A percentile compares a stretch with the other conserved stretches of the same genome.
Evolutionary conservation across 192 early-diverging fungal species (phyloP).

Genomic region (Coemansia sp.): DNA sequence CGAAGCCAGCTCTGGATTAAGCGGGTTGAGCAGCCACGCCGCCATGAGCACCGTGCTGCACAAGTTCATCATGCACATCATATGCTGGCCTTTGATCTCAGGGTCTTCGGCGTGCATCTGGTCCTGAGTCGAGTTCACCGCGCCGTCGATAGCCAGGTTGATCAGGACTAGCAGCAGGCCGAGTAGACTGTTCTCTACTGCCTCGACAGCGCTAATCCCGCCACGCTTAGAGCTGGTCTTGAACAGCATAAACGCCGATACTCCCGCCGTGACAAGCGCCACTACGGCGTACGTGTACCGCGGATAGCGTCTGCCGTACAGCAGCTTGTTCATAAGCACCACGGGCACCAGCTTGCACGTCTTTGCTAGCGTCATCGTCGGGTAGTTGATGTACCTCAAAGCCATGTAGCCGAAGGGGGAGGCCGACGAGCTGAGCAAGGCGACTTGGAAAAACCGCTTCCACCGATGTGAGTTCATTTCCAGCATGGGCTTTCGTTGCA

Average conservation of each 20-base stretch:
- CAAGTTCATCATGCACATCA: conserved; percentile 98
- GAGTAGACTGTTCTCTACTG: conserved; percentile 67
- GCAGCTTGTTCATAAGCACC: conserved; percentile 91
- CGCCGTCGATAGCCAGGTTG: conserved; percentile 91
- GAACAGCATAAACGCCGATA: conserved; percentile 92
- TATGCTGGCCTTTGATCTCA: conserved; percentile 80
- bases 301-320: conserved; percentile 88
- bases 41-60: conserved; percentile 75
- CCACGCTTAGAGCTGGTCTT: conserved; percentile 51
- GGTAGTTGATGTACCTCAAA: conserved; percentile 95
- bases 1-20: conserved; percentile 70
- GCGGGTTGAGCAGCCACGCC: conserved; percentile 77
- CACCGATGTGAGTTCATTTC: conserved; percentile 51
- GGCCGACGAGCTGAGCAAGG: conserved; percentile 73
- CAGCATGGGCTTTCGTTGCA: conserved; percentile 52
- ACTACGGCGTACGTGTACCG: conserved; percentile 90
- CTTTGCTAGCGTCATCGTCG: conserved; percentile 95
- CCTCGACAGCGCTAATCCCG: conserved; percentile 8
- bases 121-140: conserved; percentile 97
- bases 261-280: conserved; percentile 84
- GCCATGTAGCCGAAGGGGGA: conserved; percentile 94
- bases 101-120: conserved; percentile 82
- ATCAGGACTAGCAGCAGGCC: conserved; percentile 82
- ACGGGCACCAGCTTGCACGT: conserved; percentile 98
- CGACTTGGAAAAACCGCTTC: conserved; percentile 74